Percentiles rank a stretch among this genome's conserved stretches.
phyloP scores from a whole-genome alignment of 352 stramenopile genomes.

The Phytophthora fragariaefolia region DNA sequence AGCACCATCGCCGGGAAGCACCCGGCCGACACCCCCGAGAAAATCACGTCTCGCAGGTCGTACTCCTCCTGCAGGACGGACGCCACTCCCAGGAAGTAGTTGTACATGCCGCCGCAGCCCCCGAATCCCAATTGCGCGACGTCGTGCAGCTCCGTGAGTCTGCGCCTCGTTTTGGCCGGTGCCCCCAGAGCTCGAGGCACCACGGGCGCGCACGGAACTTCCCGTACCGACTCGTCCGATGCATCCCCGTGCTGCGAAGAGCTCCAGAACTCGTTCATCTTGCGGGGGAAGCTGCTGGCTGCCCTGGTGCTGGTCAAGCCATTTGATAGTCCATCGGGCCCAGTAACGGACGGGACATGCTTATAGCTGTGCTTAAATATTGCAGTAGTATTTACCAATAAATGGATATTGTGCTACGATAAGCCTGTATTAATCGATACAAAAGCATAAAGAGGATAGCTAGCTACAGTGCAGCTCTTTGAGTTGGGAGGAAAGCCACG shows the following conservation, averaged over 20 bases:
- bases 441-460: no score
- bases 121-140: constrained; percentile 83
- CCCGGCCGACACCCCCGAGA: constrained; percentile 77
- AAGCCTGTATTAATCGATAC: neutral
- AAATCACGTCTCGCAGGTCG: constrained; percentile 74
- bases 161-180: constrained; percentile 35
- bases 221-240: constrained; percentile 14
- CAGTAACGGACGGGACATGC: constrained; percentile 10
- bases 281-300: no score
- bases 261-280: constrained; percentile 36
- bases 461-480: no score
- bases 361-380: no score
- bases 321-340: no score
- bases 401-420: no score
- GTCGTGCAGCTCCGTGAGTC: constrained; percentile 63
- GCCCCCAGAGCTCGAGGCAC: constrained; percentile 26
- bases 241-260: constrained; percentile 10
- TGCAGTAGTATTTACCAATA: no score
- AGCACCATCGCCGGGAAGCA: constrained; percentile 78
- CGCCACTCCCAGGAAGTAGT: constrained; percentile 84
- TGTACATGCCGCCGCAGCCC: constrained; percentile 88
- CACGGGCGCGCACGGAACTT: constrained; percentile 8
- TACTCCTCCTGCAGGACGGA: constrained; percentile 77
- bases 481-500: no score
- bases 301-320: no score